These are phyloP conservation scores for Globisporangium mamillatum DNA, from an alignment of 352 stramenopile species.

Conservation along the genomic window DNA sequence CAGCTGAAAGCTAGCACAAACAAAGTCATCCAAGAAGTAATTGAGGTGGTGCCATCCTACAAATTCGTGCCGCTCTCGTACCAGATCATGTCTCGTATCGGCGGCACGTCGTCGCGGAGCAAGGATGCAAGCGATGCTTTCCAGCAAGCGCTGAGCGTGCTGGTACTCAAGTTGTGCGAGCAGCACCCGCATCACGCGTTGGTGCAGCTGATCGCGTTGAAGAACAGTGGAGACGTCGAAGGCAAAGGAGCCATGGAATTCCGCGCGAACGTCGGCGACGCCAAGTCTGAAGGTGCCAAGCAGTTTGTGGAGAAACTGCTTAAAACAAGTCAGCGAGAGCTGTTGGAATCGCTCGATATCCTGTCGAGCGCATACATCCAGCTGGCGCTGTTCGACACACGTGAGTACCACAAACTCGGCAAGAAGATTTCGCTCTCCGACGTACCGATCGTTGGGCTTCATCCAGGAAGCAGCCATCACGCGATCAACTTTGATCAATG, in stretches of 20 bases:
- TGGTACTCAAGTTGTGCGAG: constrained; percentile 92
- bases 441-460: constrained; percentile 42
- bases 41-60: constrained; percentile 90
- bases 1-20: constrained; percentile 72
- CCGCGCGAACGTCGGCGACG: constrained; percentile 75
- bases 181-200: constrained; percentile 97
- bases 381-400: constrained; percentile 78
- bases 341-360: constrained; percentile 76
- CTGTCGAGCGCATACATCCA: constrained; percentile 76
- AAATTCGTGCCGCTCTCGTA: constrained; percentile 97
- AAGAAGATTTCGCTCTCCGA: constrained; percentile 77
- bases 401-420: constrained; percentile 60
- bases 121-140: constrained; percentile 41
- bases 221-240: constrained; percentile 91
- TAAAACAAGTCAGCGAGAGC: constrained; percentile 43
- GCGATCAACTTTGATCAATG: constrained; percentile 65
- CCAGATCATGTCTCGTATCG: constrained; percentile 97
- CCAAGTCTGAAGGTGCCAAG: constrained; percentile 64
- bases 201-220: constrained; percentile 93
- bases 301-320: constrained; percentile 59
- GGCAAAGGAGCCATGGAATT: constrained; percentile 76
- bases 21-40: constrained; percentile 78
- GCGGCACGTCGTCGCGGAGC: constrained; percentile 22
- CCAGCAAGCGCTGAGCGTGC: constrained; percentile 76
- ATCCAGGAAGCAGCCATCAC: constrained; percentile 19